phyloP scores from a whole-genome alignment of 2,329 filamentous ascomycete genomes.

The Ophiocordyceps australis region DNA sequence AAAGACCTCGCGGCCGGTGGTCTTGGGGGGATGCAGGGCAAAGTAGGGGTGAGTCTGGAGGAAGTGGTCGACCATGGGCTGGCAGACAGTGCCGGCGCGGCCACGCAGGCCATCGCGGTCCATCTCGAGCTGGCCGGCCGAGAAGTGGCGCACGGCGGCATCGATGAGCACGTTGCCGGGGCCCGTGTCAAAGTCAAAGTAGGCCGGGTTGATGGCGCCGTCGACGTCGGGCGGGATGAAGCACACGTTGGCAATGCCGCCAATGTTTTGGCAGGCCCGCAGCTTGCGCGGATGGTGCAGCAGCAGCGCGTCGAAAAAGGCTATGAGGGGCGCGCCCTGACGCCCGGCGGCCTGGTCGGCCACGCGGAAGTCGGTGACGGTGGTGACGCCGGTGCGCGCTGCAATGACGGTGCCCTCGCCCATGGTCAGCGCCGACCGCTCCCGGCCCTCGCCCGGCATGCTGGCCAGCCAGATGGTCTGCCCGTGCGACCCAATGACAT shows the following conservation, averaged over 20 bases:
- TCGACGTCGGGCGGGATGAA: slow-evolving; percentile 30
- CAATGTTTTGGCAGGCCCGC: slow-evolving; percentile 42
- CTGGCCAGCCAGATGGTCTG: slow-evolving; percentile 38
- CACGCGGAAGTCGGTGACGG: slow-evolving; percentile 33
- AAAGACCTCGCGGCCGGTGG: slow-evolving; percentile 40
- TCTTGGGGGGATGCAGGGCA: slow-evolving; percentile 29
- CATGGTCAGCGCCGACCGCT: slow-evolving; percentile 32
- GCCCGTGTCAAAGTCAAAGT: slow-evolving; percentile 32
- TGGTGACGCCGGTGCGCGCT: slow-evolving; percentile 34
- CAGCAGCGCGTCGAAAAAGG: slow-evolving; percentile 29
- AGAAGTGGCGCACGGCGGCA: slow-evolving; percentile 34
- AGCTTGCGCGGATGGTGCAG: slow-evolving; percentile 34
- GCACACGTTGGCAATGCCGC: slow-evolving; percentile 41
- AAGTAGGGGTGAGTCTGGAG: slow-evolving; percentile 29
- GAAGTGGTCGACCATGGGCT: slow-evolving; percentile 32
- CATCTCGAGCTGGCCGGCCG: slow-evolving; percentile 26
- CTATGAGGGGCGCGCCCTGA: slow-evolving; percentile 29
- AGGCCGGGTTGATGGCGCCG: background rate
- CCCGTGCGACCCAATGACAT: slow-evolving; percentile 37
- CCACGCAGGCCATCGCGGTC: slow-evolving; percentile 33
- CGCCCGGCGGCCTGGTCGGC: slow-evolving; percentile 27
- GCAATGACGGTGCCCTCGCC: slow-evolving; percentile 37
- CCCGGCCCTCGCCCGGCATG: slow-evolving; percentile 28
- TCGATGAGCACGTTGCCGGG: slow-evolving; percentile 39
- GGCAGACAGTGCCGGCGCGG: slow-evolving; percentile 25